These are phyloP conservation scores for Solanum pennellii DNA, from an alignment of 257 asterid species.

Conservation along the genomic window DNA sequence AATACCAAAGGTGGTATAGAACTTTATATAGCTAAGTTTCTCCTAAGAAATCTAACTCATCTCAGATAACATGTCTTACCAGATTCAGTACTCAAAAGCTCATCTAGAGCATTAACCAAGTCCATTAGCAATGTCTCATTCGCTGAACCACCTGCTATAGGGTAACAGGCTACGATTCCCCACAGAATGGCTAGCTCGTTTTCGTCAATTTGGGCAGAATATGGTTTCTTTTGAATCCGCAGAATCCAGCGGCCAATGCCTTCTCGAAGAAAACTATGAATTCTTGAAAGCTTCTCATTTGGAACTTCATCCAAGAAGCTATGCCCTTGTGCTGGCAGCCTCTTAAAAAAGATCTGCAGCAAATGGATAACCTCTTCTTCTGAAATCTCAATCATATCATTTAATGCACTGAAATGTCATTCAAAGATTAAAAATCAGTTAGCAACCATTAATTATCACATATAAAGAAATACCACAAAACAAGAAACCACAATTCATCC, in stretches of 20 bases:
- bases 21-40: not conserved
- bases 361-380: slow-evolving; percentile 52
- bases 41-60: not conserved
- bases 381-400: slow-evolving; percentile 41
- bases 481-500: not conserved
- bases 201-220: slow-evolving; percentile 25
- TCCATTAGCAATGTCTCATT: slow-evolving; percentile 41
- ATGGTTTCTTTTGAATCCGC: slow-evolving; percentile 14
- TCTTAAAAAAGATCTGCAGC: slow-evolving; percentile 54
- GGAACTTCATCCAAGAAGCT: slow-evolving; percentile 31
- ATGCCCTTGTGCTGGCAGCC: slow-evolving; percentile 33
- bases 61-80: slow-evolving; percentile 35
- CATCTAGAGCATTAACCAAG: slow-evolving; percentile 56
- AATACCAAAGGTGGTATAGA: not conserved
- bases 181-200: slow-evolving; percentile 55
- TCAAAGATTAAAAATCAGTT: not conserved
- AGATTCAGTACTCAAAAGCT: slow-evolving; percentile 39
- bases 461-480: not conserved
- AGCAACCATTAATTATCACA: not conserved
- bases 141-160: slow-evolving; percentile 32
- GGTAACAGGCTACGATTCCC: slow-evolving; percentile 70
- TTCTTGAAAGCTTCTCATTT: slow-evolving; percentile 24
- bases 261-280: slow-evolving; percentile 27
- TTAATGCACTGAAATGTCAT: slow-evolving; percentile 60
- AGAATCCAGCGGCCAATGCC: slow-evolving; percentile 40